Base-by-base conservation (phyloP, 768 basidiomycete species). In the Amanita muscaria region DNA sequence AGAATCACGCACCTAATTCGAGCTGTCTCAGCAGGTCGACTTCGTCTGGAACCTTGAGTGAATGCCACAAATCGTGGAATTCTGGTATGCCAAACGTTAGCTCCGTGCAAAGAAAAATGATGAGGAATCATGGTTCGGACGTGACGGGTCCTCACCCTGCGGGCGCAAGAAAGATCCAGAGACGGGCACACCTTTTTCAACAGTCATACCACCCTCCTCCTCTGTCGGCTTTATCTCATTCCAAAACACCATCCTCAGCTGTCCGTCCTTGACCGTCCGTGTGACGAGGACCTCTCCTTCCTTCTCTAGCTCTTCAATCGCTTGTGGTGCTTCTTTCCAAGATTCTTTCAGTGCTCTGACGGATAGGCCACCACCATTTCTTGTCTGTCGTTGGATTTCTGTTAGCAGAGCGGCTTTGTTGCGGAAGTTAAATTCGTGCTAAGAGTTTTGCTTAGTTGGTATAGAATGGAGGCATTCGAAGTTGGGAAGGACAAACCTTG, bases 201-300 rank as follows among this genome's bases (percentile, higher is more conserved):
- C 77, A n/a, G 64, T 61, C 50, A 73, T 72, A 2, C 82, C 83
- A 3, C 83, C 87, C 39, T 64, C 71, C 34, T 86, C 80, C 50
- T 85, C 82, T 21, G 70, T 77, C 1, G 83, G 79, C 55, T 86
- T 85, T 48, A 90, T 75, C 61, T 92, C 88, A 51, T 92, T 92
- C 82, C 83, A 91, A 53, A 89, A 90, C 1, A 89, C 88, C 78
- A 86, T 83, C 41, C 81, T 74, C 57, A 86, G 64, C 52, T 87
- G 82, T 0, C 83, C 83, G 53, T 92, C 88, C 57, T 89, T 92
- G 38, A 75, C 65, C 0, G 87, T 87, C 35, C 90, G 73, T 14
- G 86, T 92, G n/a, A 90, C 85, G 31, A 91, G 72, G 1, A 91
- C 87, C 45, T 90, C 85, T 1, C 88, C 89, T 53, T 88, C 84